phyloP scores from a whole-genome alignment of 2,329 filamentous ascomycete species.

The Aaosphaeria pasadenensis region DNA sequence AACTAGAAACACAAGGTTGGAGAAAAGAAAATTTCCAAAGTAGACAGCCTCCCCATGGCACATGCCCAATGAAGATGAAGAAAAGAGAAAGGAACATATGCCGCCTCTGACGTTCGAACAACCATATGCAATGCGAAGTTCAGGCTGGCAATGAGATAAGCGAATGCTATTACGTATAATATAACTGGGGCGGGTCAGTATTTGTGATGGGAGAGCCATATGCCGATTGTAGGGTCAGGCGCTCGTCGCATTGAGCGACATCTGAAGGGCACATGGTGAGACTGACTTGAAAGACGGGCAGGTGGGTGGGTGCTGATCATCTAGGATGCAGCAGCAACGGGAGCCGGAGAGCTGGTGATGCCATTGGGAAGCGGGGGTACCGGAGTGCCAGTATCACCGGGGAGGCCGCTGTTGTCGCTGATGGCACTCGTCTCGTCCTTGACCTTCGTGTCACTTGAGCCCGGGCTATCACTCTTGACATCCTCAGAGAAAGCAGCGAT shows the following conservation, averaged over 20 bases:
- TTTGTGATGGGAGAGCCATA: no score
- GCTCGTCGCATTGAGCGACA: neutral
- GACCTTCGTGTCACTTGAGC: slow-evolving; percentile 56
- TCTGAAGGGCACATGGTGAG: neutral
- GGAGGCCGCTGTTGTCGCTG: slow-evolving; percentile 60
- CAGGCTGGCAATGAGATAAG: no score
- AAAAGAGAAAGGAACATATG: no score
- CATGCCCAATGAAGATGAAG: no score
- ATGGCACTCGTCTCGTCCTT: slow-evolving; percentile 58
- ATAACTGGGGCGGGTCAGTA: no score
- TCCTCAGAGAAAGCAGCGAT: slow-evolving; percentile 57
- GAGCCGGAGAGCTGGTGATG: slow-evolving; percentile 51
- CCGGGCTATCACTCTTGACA: slow-evolving; percentile 53
- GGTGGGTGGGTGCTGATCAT: neutral
- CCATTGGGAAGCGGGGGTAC: slow-evolving; percentile 42
- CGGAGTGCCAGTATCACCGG: slow-evolving; percentile 45
- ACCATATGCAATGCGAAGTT: no score
- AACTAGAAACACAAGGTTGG: neutral
- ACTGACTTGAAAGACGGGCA: neutral
- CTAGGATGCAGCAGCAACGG: slow-evolving; percentile 17
- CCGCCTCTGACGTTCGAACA: no score
- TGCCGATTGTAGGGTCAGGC: no score
- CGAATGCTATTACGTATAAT: no score
- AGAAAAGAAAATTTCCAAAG: neutral
- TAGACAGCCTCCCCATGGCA: neutral